Conservation (phyloP, 495 filamentous ascomycete genomes). For the Neurospora sp. region DNA sequence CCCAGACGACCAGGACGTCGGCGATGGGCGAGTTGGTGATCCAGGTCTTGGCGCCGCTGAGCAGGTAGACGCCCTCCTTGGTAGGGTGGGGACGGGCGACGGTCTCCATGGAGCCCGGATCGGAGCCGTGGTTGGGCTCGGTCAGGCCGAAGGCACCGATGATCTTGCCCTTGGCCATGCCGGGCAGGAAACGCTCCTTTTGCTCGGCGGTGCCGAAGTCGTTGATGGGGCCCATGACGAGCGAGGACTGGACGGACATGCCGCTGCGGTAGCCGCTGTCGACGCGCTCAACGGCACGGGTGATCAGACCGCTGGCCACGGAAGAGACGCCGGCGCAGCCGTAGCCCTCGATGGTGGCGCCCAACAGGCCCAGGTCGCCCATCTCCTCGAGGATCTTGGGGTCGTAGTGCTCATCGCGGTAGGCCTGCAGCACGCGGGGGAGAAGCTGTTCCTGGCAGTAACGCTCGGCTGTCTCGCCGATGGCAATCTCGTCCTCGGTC, state of each 20-base stretch:
- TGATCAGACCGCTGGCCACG: slow-evolving; percentile 88
- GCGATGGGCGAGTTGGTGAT: slow-evolving; percentile 96
- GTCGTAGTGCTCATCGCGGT: slow-evolving; percentile 90
- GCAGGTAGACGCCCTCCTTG: slow-evolving; percentile 72
- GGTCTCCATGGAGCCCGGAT: slow-evolving; percentile 94
- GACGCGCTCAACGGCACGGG: slow-evolving; percentile 89
- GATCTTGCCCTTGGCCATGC: slow-evolving; percentile 77
- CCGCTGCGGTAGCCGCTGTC: slow-evolving; percentile 92
- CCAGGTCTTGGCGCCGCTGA: slow-evolving; percentile 92
- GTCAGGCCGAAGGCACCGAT: slow-evolving; percentile 91
- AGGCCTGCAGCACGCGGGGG: slow-evolving; percentile 86
- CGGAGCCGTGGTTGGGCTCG: slow-evolving; percentile 95
- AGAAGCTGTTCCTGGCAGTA: slow-evolving; percentile 87
- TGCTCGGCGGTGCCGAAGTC: slow-evolving; percentile 84
- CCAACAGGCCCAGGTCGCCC: slow-evolving; percentile 87
- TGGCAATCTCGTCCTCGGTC: slow-evolving; percentile 83
- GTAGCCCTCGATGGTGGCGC: slow-evolving; percentile 85
- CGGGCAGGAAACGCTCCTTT: slow-evolving; percentile 79
- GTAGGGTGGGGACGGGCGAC: slow-evolving; percentile 74
- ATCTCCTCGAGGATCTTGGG: slow-evolving; percentile 83
- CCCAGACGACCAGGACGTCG: slow-evolving; percentile 88
- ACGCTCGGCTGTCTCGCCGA: slow-evolving; percentile 75
- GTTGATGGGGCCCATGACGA: slow-evolving; percentile 95
- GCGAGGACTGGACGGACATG: slow-evolving; percentile 91
- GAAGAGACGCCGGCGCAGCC: slow-evolving; percentile 89